Evolutionary conservation across 192 early-diverging fungal genomes (phyloP), one percentile per base, ranked within the genome.

Genomic region (Umbelopsis sp.): DNA sequence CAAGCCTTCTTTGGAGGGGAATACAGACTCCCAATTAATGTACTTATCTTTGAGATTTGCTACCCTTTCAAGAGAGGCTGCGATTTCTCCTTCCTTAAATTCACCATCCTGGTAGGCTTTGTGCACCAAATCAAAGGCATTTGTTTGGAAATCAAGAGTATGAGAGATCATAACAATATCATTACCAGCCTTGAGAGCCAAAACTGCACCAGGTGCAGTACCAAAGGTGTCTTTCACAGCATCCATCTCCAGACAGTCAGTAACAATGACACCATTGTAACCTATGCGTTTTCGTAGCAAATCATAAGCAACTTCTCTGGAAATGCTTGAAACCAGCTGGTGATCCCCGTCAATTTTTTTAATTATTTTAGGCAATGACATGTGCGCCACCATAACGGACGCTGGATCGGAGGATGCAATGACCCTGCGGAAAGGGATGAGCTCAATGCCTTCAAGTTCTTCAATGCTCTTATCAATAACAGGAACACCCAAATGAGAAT

Each of bases 221-320:
- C 78, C 78, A 16, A 70, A 67, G 7, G 71, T 76, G 30, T 75
- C 68, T 21, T 75, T 76, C 25, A 80, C 71, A 7, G 78, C 78
- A 22, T 80, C 74, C 78, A 80, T 80, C 50, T 80, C 78, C 21
- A 80, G 25, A 47, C 78, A 80, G 37, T 80, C 78, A 0, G 78
- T 80, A n/a, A 76, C 73, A 41, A 76, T 69, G 8, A 80, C 25
- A 21, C 78, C 78, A 20, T 71, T 25, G 52, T 80, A 80, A 18
- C 69, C 69, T 18, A 80, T 53, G 12, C 49, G 25, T n/a, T 72
- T 46, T 33, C 78, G 53, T 49, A 80, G 47, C 15, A 80, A 27
- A 30, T 70, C 78, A 7, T 48, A 52, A 11, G 55, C 74, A 51
- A 80, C 66, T 76, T 80, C 78, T 37, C 74, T 35, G 6, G 74